Evolutionary conservation across 2,329 filamentous ascomycete species (phyloP), one percentile per base, ranked within the genome.

Genomic region (Fusarium sp.): DNA sequence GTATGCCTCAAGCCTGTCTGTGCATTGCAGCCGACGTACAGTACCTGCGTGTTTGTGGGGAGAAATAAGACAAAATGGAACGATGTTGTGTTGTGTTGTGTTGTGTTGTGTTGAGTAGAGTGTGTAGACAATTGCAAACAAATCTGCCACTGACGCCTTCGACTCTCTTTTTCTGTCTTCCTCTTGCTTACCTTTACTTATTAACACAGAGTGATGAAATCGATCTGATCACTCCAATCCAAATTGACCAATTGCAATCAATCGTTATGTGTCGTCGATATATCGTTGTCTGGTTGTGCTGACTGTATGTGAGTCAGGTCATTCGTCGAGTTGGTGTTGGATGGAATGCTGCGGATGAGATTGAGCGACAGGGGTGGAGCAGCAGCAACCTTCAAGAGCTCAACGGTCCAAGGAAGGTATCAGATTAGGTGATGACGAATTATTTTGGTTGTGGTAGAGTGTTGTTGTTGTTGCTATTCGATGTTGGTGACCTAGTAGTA

Each of bases 41-140:
- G 62, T 61, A 64, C 70, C 68, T 73, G 70, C 66, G 57, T 68
- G 47, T 41, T 31, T 71, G 66, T 68, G 62, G 71, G 52, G 63
- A 49, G 46, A 56, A 56, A 47, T 13, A 53, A 47, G 47, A 50
- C 18, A 61, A 47, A 46, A 65, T 68, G 60, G 60, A 66, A 71
- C 36, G 60, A 60, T 20, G 47, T 35, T 50, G 47, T 33, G 45
- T 5, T 47, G 42, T 20, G 47, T 35, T 50, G 47, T 33, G 45
- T 5, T 47, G 42, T 25, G 42, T 12, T 45, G 6, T 65, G 64
- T 54, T 62, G 56, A 54, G 41, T 38, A 33, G 36, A 54, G 22
- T 54, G 53, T 42, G 54, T 47, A 39, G 61, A 50, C 50, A 56
- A 45, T 39, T 67, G 62, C 41, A 72, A 62, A 47, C 62, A 69